Evolutionary conservation across 768 basidiomycete species (phyloP).

Genomic region (Hebeloma cylindrosporum): DNA sequence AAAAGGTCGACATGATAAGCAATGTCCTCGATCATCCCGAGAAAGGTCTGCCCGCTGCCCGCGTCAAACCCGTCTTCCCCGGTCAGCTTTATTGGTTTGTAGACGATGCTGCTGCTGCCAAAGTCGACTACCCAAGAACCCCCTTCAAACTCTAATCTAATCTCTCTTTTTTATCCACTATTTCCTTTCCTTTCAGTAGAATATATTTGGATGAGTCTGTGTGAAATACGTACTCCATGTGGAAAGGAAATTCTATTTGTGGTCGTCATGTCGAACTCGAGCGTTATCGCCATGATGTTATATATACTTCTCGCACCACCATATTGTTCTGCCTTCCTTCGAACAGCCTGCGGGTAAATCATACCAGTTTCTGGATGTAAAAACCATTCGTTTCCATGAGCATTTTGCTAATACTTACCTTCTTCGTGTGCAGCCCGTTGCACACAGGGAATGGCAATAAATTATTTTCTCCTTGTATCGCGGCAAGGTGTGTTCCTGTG

Average conservation of each 20-base stretch:
- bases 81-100: slow-evolving; percentile 96
- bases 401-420: no score
- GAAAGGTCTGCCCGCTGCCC: slow-evolving; percentile 75
- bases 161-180: neutral
- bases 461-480: slow-evolving; percentile 91
- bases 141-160: slow-evolving; percentile 54
- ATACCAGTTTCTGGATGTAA: no score
- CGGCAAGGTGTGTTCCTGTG: slow-evolving; percentile 67
- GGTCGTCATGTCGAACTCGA: no score
- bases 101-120: slow-evolving; percentile 76
- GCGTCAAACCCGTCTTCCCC: slow-evolving; percentile 73
- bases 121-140: slow-evolving; percentile 57
- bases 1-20: slow-evolving; percentile 75
- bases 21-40: slow-evolving; percentile 81
- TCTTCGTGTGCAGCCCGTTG: no score
- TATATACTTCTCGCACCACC: no score
- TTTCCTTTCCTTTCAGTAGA: neutral
- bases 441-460: slow-evolving; percentile 63
- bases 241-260: no score
- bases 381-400: no score
- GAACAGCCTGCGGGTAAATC: no score
- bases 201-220: no score
- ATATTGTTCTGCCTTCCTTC: no score
- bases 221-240: no score
- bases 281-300: no score